These are phyloP conservation scores for Simplicillium aogashimaense DNA, from an alignment of 2,329 filamentous ascomycete species.

Conservation along the genomic window DNA sequence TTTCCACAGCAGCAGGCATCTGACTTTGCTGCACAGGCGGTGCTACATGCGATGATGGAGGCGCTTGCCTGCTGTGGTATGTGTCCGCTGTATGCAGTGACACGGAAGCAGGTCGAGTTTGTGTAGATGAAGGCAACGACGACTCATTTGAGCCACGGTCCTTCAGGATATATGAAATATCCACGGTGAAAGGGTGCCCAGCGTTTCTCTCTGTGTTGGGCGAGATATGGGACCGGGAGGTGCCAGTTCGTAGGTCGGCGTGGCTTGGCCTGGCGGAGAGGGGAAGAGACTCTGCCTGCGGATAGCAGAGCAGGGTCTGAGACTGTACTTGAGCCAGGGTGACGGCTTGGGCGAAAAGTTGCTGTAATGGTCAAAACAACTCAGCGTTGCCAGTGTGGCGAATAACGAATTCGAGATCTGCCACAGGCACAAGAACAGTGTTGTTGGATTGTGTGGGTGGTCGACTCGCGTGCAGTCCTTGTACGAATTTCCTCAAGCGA, in stretches of 20 bases:
- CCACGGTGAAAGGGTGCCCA: constrained; percentile 61
- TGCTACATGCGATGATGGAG: constrained; percentile 4
- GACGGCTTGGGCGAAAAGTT: constrained; percentile 15
- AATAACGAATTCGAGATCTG: too few species aligned
- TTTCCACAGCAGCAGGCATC: neutral
- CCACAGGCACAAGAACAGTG: too few species aligned
- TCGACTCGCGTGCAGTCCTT: too few species aligned
- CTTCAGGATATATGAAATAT: constrained; percentile 88
- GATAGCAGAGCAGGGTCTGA: constrained; percentile 29
- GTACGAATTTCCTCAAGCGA: too few species aligned
- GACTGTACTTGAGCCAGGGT: constrained; percentile 32
- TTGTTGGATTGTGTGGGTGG: too few species aligned
- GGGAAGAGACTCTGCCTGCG: constrained; percentile 27
- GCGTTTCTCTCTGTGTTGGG: neutral
- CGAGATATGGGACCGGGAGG: neutral
- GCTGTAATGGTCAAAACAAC: constrained; percentile 3
- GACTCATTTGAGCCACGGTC: constrained; percentile 64
- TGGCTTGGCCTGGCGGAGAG: neutral
- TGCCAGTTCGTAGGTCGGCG: constrained; percentile 1
- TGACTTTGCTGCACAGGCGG: constrained; percentile 4
- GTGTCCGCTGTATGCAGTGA: too few species aligned
- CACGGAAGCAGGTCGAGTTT: too few species aligned
- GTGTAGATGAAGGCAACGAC: constrained; percentile 24
- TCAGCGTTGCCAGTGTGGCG: too few species aligned
- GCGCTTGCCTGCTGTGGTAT: neutral